A percentile compares a stretch with the other conserved stretches of the same genome.
These are phyloP conservation scores for Boletus rubroflammeus DNA, from an alignment of 768 basidiomycete genomes.

Conservation along the genomic window DNA sequence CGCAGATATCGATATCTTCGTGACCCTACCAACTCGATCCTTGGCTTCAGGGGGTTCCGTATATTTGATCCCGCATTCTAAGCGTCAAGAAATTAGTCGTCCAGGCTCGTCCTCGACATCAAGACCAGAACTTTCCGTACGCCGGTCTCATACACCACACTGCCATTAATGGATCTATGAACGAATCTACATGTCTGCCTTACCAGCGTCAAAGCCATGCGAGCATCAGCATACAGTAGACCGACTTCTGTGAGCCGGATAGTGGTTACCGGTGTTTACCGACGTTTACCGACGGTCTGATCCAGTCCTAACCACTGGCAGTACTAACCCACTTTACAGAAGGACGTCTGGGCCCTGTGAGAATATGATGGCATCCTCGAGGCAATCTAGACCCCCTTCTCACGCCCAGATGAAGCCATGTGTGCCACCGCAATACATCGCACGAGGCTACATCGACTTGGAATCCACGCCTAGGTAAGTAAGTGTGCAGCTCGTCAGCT, in stretches of 20 bases:
- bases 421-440: not conserved
- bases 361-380: slow-evolving; percentile 2
- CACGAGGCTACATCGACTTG: not conserved
- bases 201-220: not conserved
- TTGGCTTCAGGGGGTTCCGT: not conserved
- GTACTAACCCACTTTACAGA: too few relatives aligned
- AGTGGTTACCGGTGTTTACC: too few relatives aligned
- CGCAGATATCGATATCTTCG: not conserved
- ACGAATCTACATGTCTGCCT: not conserved
- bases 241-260: too few relatives aligned
- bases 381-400: not conserved
- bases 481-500: not conserved
- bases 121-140: too few relatives aligned
- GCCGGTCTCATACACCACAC: too few relatives aligned
- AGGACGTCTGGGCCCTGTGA: too few relatives aligned
- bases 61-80: not conserved
- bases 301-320: too few relatives aligned
- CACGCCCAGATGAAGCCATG: not conserved
- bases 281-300: too few relatives aligned
- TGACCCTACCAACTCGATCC: not conserved
- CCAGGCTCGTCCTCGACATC: not conserved
- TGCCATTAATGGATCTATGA: not conserved
- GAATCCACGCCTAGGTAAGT: not conserved
- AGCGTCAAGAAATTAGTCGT: not conserved
- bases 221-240: not conserved